Evolutionary conservation across 768 basidiomycete genomes (phyloP), one percentile per base, ranked within the genome.

Genomic region (Rhizopogon vinicolor): DNA sequence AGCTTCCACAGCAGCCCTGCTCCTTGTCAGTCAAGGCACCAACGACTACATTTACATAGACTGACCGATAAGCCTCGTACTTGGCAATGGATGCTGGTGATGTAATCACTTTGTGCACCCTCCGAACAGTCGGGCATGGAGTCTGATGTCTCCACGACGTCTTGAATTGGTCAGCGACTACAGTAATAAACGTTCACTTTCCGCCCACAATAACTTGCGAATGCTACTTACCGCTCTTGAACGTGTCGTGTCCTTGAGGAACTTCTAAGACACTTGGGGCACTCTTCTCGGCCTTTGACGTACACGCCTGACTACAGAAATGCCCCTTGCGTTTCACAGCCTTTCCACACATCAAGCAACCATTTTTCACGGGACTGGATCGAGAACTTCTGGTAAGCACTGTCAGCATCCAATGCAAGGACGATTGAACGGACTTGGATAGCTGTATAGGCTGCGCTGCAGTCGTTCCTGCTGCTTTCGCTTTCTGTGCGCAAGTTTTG

Each of bases 91-190:
- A 79, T 7, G 74, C 67, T 29, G 77, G 71, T 3, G 81, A 71
- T 9, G 74, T 67, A 7, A 85, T 65, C 59, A 88, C 80, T 72
- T 87, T 89, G 73, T 87, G 88, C 49, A 88, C 72, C 52, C 73
- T 76, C 52, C 75, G 72, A 2, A 89, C 85, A 29, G 76, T 69
- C 7, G 86, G 86, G 56, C 85, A 83, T 14, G 68, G 41, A 16
- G 78, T 79, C 19, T 77, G 70, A 61, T 87, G 86, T 57, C 85
- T 76, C 86, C 86, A 89, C 19, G 85, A 84, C 52, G 79, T 59
- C 61, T 81, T 84, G 73, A 88, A 88, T 60, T 87, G 86, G 60
- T 84, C 83, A 22, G 76, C 71, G 31, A 86, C 85, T 86, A 41
- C 8, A 41, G 7, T 25, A 25, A 10, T 45, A 16, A 31, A 62